Conservation (phyloP, 306 rosid genomes). For the Quercus gilva region DNA sequence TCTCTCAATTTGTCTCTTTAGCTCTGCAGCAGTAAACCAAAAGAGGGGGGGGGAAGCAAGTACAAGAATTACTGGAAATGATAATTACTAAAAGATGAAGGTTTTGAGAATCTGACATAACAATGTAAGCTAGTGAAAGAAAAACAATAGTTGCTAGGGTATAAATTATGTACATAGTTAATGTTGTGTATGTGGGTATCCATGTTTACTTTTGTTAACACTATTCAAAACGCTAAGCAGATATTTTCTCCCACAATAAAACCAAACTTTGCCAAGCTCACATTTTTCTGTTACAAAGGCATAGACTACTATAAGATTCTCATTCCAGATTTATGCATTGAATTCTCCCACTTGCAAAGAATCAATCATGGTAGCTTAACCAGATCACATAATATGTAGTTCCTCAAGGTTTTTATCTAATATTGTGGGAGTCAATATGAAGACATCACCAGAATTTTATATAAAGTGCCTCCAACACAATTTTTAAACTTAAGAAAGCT, state of each 20-base stretch:
- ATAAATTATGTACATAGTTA: background rate
- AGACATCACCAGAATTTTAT: too few species aligned
- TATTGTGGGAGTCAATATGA: too few species aligned
- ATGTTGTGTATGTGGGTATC: background rate
- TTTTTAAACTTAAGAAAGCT: background rate
- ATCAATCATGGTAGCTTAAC: too few species aligned
- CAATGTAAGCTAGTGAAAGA: background rate
- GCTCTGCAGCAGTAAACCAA: constrained; percentile 12
- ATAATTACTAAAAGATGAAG: background rate
- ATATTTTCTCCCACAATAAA: background rate
- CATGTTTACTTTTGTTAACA: background rate
- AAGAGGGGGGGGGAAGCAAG: background rate
- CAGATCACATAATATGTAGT: too few species aligned
- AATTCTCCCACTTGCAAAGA: too few species aligned
- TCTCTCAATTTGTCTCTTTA: constrained; percentile 15
- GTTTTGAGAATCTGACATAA: background rate
- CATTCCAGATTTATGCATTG: background rate
- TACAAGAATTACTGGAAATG: background rate
- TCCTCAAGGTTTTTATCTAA: too few species aligned
- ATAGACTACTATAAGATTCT: too few species aligned
- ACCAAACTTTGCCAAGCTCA: background rate
- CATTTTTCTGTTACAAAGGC: too few species aligned
- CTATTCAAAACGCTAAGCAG: background rate
- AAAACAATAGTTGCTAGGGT: background rate
- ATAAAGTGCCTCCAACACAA: background rate